Evolutionary conservation across 1,284 basidiomycete genomes (phyloP), one percentile per base, ranked within the genome.

Genomic region (Erythrobasidium hasegawianum): DNA sequence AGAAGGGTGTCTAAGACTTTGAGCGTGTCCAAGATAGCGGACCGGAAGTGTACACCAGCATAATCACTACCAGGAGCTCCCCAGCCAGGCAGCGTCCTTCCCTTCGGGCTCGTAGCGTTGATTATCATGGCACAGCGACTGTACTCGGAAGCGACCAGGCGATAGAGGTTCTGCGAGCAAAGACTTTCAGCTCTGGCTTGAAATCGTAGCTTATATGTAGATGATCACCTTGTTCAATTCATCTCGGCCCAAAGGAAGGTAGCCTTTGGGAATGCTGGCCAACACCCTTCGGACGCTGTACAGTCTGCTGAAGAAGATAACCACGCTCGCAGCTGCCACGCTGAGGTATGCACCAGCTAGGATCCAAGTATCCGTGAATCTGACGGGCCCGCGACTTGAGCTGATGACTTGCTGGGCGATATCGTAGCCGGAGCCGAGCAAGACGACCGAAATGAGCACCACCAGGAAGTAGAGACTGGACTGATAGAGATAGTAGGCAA

Each of bases 241-340:
- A 16, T 66, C 57, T 38, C 61, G 50, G 29, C 60, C 53, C 4
- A 66, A 59, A 18, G 71, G 71, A 9, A 72, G 39, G 61, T 72
- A 72, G 11, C 61, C 70, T 56, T 71, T 72, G 2, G 71, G 71
- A 13, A 72, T 71, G 27, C 64, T 45, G 7, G 57, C 54, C 22
- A 71, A 40, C n/a, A 52, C 54, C 24, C 56, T 53, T 24, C 64
- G 54, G 54, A 65, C 53, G 4, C 67, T 60, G 41, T 59, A 54
- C n/a, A 62, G 29, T 24, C 68, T 20, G 10, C 50, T 60, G 49
- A 69, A 57, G 39, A 43, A 49, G 33, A 72, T 54, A 4, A 53
- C 40, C 1, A 59, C 24, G 24, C 65, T 68, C 1, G 69, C 24
- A 14, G 68, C 14, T 11, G 67, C 60, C 18, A 69, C 57, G 9